Evolutionary conservation across 192 early-diverging fungal species (phyloP).

Genomic region (Coemansia sp.): DNA sequence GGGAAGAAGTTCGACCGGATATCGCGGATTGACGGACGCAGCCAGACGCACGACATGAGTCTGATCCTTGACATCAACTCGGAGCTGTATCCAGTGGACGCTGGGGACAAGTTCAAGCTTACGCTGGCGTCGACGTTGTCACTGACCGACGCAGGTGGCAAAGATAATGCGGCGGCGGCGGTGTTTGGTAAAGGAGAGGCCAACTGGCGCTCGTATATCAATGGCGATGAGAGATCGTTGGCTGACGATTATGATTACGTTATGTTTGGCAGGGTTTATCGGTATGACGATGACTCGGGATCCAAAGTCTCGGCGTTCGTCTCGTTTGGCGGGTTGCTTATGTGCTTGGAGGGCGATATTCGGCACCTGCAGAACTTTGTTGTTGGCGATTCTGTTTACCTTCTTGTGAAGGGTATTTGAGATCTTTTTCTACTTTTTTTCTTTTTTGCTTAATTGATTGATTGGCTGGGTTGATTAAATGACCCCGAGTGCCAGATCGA

Average conservation of each 20-base stretch:
- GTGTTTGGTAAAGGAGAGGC: constrained; percentile 55
- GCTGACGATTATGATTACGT: constrained; percentile 98
- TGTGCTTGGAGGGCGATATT: constrained; percentile 85
- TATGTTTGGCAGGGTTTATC: constrained; percentile 96
- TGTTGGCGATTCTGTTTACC: constrained; percentile 88
- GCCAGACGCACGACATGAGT: constrained; percentile 86
- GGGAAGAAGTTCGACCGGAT: constrained; percentile 97
- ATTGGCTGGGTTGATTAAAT: not conserved
- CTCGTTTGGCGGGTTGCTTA: constrained; percentile 90
- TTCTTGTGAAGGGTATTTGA: constrained; percentile 72
- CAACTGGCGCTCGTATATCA: constrained; percentile 55
- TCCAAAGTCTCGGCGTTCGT: constrained; percentile 77
- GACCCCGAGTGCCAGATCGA: too few relatives aligned
- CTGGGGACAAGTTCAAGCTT: constrained; percentile 83
- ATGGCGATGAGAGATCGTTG: constrained; percentile 66
- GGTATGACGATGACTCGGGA: constrained; percentile 82
- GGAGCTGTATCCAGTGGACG: constrained; percentile 87
- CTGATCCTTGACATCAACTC: constrained; percentile 92
- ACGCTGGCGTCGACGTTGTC: constrained; percentile 79
- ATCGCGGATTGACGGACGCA: constrained; percentile 79
- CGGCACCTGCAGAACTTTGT: constrained; percentile 78
- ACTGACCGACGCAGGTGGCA: constrained; percentile 40
- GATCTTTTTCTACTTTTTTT: not conserved
- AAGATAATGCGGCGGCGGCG: constrained; percentile 21
- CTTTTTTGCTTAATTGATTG: not conserved